Conservation (phyloP, 495 filamentous ascomycete species). For the Lindgomyces ingoldianus region DNA sequence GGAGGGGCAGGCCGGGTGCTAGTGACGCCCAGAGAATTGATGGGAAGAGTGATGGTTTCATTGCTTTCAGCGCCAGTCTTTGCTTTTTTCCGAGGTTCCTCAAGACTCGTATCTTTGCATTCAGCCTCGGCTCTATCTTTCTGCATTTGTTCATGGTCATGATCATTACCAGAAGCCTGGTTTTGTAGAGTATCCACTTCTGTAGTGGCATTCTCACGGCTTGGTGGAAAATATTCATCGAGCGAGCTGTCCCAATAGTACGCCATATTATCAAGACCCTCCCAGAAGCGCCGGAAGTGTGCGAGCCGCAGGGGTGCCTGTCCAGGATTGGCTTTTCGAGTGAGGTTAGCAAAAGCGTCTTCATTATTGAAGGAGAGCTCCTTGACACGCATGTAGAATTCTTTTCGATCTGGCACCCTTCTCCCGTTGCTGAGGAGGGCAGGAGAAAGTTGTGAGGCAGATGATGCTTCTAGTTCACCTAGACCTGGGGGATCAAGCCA, state of each 20-base stretch:
- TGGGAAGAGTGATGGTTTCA: constrained; percentile 2
- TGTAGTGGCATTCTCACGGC: constrained; percentile 2
- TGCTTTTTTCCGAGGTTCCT: constrained; percentile 39
- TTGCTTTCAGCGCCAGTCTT: constrained; percentile 20
- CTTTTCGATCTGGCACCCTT: constrained; percentile 51
- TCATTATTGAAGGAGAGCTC: constrained; percentile 61
- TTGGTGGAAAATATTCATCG: constrained; percentile 53
- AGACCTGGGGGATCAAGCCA: constrained; percentile 46
- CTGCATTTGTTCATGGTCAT: background rate
- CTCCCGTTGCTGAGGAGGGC: constrained; percentile 53
- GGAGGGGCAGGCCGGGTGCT: background rate
- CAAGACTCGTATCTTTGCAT: background rate
- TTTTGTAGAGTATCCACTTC: background rate
- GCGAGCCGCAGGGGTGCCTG: constrained; percentile 52
- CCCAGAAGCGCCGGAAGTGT: constrained; percentile 63
- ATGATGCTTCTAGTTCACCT: background rate
- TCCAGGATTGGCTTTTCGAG: constrained; percentile 48
- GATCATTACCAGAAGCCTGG: too few species aligned
- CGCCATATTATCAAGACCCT: constrained; percentile 57
- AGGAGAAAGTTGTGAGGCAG: constrained; percentile 28
- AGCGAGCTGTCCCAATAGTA: constrained; percentile 66
- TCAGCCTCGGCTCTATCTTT: constrained; percentile 1
- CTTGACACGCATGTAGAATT: constrained; percentile 51
- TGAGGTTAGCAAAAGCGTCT: constrained; percentile 56
- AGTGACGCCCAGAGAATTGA: background rate